phyloP scores from a whole-genome alignment of 2,329 filamentous ascomycete species.

The Mycocentrospora acerina region DNA sequence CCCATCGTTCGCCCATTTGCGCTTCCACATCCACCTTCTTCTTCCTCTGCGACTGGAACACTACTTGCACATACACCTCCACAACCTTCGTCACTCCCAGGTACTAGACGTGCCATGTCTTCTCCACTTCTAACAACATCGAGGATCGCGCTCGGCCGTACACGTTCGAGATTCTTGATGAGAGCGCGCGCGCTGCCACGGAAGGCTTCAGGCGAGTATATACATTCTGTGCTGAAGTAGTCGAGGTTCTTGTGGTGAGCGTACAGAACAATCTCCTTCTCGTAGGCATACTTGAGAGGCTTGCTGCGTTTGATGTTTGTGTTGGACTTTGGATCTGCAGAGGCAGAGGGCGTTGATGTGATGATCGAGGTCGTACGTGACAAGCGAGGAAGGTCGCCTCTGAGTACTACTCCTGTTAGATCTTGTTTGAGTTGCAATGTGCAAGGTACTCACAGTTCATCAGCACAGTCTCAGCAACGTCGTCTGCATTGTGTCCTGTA shows the following conservation, averaged over 20 bases:
- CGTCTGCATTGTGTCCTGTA: constrained; percentile 96
- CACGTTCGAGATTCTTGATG: constrained; percentile 93
- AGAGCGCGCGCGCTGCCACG: constrained; percentile 85
- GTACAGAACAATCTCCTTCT: constrained; percentile 98
- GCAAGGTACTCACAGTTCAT: constrained; percentile 67
- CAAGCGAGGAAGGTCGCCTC: constrained; percentile 84
- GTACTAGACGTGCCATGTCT: constrained; percentile 90
- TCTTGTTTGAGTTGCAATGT: neutral
- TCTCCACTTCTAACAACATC: constrained; percentile 95
- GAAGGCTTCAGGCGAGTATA: constrained; percentile 97
- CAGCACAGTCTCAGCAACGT: constrained; percentile 93
- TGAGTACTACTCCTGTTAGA: constrained; percentile 56
- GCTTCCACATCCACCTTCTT: constrained; percentile 73
- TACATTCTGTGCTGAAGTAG: constrained; percentile 98
- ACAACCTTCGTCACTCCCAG: constrained; percentile 47
- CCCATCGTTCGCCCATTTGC: constrained; percentile 66
- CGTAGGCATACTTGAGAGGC: constrained; percentile 95
- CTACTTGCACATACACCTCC: constrained; percentile 32
- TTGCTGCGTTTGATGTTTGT: constrained; percentile 94
- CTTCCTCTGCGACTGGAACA: constrained; percentile 54
- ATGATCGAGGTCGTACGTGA: constrained; percentile 89
- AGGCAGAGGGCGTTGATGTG: constrained; percentile 55
- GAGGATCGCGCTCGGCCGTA: constrained; percentile 89
- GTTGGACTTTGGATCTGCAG: constrained; percentile 56
- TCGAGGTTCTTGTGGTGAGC: constrained; percentile 95